Base-by-base conservation (phyloP, 208 protist genomes). In the Wallacemonas sp. region DNA sequence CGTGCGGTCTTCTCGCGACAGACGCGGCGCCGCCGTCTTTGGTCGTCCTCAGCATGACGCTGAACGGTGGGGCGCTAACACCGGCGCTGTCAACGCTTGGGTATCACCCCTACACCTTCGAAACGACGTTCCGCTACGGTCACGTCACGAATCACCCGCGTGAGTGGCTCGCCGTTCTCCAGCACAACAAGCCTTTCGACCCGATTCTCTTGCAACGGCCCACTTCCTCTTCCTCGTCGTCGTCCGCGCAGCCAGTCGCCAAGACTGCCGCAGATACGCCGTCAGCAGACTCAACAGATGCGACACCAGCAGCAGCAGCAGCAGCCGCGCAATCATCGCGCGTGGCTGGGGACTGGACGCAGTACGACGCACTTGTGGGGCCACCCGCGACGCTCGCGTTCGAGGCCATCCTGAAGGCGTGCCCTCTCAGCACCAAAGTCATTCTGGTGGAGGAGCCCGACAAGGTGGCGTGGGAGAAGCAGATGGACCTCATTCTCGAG, bases 391-490 rank as follows among this genome's bases (percentile, higher is more conserved):
- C 90, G 32, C 55, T 88, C 23, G 90, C 87, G 12, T 96, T 92
- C 67, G 87, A 96, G 58, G 6, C 76, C 1, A 88, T 96, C 46
- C 68, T 96, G 23, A 75, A 71, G 14, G 69, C 49, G 48, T 96
- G 87, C 56, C 87, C 90, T 17, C 79, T 81, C 32, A 88, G 78
- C 68, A 93, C 87, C 8, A 78, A 81, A 39, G 85, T 96, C 6
- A 76, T 96, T 58, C 66, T 96, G 0, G 81, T 93, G 14, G 87
- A 93, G 77, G 87, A 96, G 72, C 46, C 66, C 1, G 82, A 96
- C 55, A 96, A 96, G 62, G 60, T 83, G 0, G 52, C 61, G 30
- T 96, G 82, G 85, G 85, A 82, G 54, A 79, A 72, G 43, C 81
- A 94, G 46, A 83, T 81, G 49, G 75, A 80, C 11, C 56, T 69